phyloP scores from a whole-genome alignment of 192 early-diverging fungal genomes.

The Thoreauomyces humboldtii region DNA sequence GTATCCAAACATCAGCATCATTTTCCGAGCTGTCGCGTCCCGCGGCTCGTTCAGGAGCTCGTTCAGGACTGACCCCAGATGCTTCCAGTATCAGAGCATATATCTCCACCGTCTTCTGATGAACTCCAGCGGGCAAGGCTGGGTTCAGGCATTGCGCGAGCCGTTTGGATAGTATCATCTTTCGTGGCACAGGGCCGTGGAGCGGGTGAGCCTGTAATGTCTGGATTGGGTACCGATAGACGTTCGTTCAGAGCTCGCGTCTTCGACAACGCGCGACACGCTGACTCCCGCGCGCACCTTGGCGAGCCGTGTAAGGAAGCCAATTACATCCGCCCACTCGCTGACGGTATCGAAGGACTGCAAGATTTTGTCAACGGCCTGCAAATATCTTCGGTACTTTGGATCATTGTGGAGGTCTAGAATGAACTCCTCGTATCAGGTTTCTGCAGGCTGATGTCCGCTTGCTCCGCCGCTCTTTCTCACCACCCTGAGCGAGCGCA shows the following conservation, averaged over 20 bases:
- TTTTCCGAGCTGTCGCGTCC: too few species aligned
- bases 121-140: conserved; percentile 89
- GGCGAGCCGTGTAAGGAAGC: conserved; percentile 80
- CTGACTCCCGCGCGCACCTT: conserved; percentile 54
- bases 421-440: too few species aligned
- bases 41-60: neutral
- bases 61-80: conserved; percentile 47
- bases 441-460: too few species aligned
- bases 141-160: conserved; percentile 94
- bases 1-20: too few species aligned
- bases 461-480: too few species aligned
- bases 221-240: conserved; percentile 29
- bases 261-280: too few species aligned
- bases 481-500: too few species aligned
- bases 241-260: conserved; percentile 13
- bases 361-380: conserved; percentile 78
- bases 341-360: conserved; percentile 90
- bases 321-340: conserved; percentile 95
- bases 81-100: conserved; percentile 74
- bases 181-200: conserved; percentile 76
- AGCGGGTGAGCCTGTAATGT: conserved; percentile 76
- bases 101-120: conserved; percentile 88
- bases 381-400: conserved; percentile 79
- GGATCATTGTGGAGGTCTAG: conserved; percentile 48
- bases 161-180: conserved; percentile 82